Evolutionary conservation across 495 filamentous ascomycete species (phyloP).

Genomic region (Penicillium arizonense): DNA sequence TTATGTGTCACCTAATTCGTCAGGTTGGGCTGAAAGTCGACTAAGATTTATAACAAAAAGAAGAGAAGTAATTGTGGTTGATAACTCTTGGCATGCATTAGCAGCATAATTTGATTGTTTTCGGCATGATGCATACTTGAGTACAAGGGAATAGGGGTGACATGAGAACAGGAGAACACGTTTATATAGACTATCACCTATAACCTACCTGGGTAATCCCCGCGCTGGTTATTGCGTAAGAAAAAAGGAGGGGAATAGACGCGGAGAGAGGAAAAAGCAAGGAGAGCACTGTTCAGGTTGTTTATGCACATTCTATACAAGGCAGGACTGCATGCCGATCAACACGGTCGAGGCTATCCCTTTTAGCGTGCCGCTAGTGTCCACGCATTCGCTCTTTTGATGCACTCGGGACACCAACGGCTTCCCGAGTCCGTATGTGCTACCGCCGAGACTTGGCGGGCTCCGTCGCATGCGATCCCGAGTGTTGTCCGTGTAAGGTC

Average conservation of each 20-base stretch:
- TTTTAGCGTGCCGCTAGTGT: slow-evolving; percentile 3
- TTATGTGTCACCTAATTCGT: slow-evolving; percentile 1
- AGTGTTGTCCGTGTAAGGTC: not conserved
- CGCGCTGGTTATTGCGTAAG: not conserved
- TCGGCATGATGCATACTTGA: not conserved
- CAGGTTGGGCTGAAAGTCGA: not conserved
- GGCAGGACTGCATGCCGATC: not conserved
- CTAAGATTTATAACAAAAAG: not conserved
- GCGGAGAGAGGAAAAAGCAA: not conserved
- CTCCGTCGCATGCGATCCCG: not conserved
- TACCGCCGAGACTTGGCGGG: slow-evolving; percentile 1
- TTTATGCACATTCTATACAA: slow-evolving; percentile 3
- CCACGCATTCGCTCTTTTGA: not conserved
- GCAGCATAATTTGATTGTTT: not conserved
- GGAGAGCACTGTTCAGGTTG: not conserved
- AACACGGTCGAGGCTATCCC: not conserved
- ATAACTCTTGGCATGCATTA: not conserved
- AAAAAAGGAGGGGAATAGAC: not conserved
- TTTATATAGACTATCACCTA: not conserved
- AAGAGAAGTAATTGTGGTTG: not conserved
- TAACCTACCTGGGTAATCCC: not conserved
- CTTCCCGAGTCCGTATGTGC: slow-evolving; percentile 16
- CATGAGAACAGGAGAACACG: too few relatives aligned
- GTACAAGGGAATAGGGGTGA: not conserved
- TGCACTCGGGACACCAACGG: slow-evolving; percentile 16